Conservation (phyloP, 352 stramenopile species). For the Phytophthora cryptogea region DNA sequence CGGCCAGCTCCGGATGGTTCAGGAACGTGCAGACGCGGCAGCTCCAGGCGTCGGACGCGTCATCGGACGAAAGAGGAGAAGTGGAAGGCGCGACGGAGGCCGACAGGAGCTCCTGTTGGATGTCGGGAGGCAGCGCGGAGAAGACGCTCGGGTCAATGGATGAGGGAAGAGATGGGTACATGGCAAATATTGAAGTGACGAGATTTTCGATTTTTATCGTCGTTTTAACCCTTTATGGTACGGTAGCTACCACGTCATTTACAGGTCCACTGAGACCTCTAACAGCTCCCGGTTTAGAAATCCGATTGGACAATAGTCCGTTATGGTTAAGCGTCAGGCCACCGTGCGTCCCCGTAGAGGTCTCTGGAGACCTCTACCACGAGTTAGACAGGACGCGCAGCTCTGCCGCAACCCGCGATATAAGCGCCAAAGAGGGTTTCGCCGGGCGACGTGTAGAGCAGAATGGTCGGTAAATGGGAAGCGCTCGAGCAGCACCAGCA, state of each 20-base stretch:
- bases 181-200: slow-evolving; percentile 18
- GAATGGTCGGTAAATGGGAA: no score
- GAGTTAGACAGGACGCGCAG: no score
- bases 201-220: no score
- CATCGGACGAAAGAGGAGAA: slow-evolving; percentile 1
- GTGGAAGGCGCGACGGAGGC: not conserved
- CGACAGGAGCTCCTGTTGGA: slow-evolving; percentile 56
- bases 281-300: not conserved
- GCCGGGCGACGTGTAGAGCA: no score
- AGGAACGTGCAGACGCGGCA: slow-evolving; percentile 83
- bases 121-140: slow-evolving; percentile 53
- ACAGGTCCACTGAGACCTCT: no score
- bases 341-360: no score
- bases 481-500: no score
- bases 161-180: not conserved
- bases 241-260: no score
- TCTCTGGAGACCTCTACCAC: no score
- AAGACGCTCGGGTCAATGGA: slow-evolving; percentile 57
- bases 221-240: not conserved
- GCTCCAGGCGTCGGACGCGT: slow-evolving; percentile 37
- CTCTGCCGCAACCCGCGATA: no score
- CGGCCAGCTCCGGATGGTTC: slow-evolving; percentile 68
- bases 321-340: no score
- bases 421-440: no score
- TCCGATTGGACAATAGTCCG: not conserved